phyloP scores from a whole-genome alignment of 306 rosid species.

The Cajanus cajan region DNA sequence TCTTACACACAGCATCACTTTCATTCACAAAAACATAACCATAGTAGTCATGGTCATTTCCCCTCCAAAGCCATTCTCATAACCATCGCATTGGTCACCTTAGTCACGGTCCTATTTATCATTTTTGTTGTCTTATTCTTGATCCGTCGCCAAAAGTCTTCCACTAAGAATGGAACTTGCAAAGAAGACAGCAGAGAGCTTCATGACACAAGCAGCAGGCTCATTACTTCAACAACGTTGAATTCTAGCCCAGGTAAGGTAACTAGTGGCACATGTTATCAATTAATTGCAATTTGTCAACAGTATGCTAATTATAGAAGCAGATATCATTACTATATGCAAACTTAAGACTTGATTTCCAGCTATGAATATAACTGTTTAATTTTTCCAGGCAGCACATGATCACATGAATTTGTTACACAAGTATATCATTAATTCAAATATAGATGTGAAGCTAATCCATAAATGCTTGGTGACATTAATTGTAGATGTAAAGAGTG shows the following conservation, averaged over 20 bases:
- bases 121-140: constrained; percentile 48
- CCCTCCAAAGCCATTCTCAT: constrained; percentile 60
- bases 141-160: constrained; percentile 61
- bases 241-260: constrained; percentile 94
- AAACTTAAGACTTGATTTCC: background rate
- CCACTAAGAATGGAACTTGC: constrained; percentile 32
- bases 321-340: background rate
- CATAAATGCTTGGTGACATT: constrained; percentile 7
- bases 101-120: constrained; percentile 42
- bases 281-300: background rate
- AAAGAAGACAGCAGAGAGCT: constrained; percentile 39
- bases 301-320: background rate
- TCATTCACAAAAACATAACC: constrained; percentile 33
- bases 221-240: constrained; percentile 52
- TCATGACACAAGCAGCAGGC: constrained; percentile 52
- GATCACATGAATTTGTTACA: constrained; percentile 3
- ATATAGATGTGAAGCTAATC: constrained; percentile 4
- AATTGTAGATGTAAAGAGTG: constrained; percentile 72
- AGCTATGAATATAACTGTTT: background rate
- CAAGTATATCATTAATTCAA: background rate
- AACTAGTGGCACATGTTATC: background rate
- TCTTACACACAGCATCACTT: constrained; percentile 34
- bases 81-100: constrained; percentile 38
- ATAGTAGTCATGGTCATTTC: constrained; percentile 38
- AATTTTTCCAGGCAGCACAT: background rate